Conservation (phyloP, 306 rosid species). For the Pterocarpus macrocarpus region DNA sequence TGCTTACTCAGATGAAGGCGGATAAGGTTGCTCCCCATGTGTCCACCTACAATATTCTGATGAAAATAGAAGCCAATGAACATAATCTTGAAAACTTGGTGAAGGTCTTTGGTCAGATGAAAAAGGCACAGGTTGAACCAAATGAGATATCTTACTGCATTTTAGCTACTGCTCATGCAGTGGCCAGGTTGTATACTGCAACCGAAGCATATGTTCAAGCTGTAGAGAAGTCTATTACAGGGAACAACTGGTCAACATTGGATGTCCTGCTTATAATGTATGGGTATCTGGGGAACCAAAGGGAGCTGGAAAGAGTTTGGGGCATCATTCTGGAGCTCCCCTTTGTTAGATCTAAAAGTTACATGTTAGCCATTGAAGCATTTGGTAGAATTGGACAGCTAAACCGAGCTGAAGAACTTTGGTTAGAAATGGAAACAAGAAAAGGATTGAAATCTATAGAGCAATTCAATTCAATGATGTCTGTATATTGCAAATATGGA, state of each 20-base stretch:
- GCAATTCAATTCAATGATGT: conserved; percentile 78
- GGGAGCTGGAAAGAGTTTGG: conserved; percentile 82
- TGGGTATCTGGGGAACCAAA: conserved; percentile 77
- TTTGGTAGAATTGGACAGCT: conserved; percentile 78
- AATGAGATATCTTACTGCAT: conserved; percentile 90
- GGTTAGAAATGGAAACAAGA: conserved; percentile 77
- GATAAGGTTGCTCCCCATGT: conserved; percentile 82
- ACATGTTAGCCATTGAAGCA: conserved; percentile 82
- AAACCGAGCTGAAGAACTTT: conserved; percentile 79
- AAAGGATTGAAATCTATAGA: conserved; percentile 75
- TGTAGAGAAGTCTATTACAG: conserved; percentile 73
- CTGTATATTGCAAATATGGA: conserved; percentile 81
- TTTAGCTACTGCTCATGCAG: conserved; percentile 82
- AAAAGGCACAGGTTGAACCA: conserved; percentile 71
- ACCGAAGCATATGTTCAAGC: conserved; percentile 82
- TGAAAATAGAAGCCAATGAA: conserved; percentile 92
- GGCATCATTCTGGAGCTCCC: conserved; percentile 65
- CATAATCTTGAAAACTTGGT: conserved; percentile 75
- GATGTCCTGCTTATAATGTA: conserved; percentile 80
- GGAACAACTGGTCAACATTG: conserved; percentile 82
- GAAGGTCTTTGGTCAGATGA: conserved; percentile 74
- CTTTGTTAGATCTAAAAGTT: conserved; percentile 80
- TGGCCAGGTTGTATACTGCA: conserved; percentile 75
- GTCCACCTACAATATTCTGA: conserved; percentile 89
- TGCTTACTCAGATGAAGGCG: conserved; percentile 87